Base-by-base conservation (phyloP, 495 filamentous ascomycete genomes). In the Hypoxylon intermedium region DNA sequence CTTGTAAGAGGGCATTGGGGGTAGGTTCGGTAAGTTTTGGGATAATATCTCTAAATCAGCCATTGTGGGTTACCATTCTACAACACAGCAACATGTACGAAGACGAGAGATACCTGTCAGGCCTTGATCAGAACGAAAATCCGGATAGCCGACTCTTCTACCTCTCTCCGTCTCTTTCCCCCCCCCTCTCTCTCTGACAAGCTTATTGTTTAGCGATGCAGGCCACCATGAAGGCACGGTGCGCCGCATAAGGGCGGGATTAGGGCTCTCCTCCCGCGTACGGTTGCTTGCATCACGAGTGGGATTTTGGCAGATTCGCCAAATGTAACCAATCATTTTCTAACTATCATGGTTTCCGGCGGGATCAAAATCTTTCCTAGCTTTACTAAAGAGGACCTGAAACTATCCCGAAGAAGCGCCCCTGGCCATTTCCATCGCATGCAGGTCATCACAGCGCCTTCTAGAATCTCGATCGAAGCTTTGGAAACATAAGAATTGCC, bases 391-490 rank as follows among this genome's bases (percentile, higher is more conserved):
- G 43, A 33, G 20, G 28, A 48, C 38, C 36, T 62, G 52, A 62
- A 67, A 62, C 58, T 51, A 53, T 57, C 52, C 47, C 36, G 48
- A 58, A 53, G 33, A 31, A 34, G 46, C 34, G 40, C 46, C 53
- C 63, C 58, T 53, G 56, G 21, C 49, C 30, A 61, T 62, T 60
- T 54, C 41, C 59, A 54, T 53, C 56, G 23, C 49, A 62, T 68
- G 53, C 57, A 54, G 19, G 41, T 52, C 40, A 47, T 64, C 34
- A 24, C 47, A 34, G 50, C 26, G 18, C 16, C 59, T 71, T 71
- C 68, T 71, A 71, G 68, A 71, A 71, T 52, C 30, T 47, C 44
- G 49, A 52, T 67, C 59, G 68, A 67, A 67, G 58, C 48, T 24
- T 33, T n/a, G 36, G 16, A 46, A 21, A 13, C 55, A n/a, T 56